These are phyloP conservation scores for Aspergillus sp. DNA, from an alignment of 2,329 filamentous ascomycete genomes.

Conservation along the genomic window DNA sequence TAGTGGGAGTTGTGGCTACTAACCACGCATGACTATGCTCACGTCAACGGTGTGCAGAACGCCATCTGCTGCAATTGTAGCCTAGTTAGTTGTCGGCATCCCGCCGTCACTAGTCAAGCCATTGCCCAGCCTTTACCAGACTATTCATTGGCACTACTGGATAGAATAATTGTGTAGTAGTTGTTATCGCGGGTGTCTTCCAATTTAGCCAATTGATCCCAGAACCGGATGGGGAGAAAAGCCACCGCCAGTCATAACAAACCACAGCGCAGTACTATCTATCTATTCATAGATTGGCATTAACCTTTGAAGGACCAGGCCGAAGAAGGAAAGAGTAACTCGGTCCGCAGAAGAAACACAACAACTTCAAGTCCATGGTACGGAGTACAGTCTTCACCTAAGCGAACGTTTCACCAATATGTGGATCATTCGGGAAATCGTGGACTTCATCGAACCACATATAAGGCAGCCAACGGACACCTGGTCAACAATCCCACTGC, in stretches of 20 bases:
- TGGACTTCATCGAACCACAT: too few species aligned
- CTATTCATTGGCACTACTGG: background rate
- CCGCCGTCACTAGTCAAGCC: constrained; percentile 7
- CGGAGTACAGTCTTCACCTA: background rate
- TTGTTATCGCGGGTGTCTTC: background rate
- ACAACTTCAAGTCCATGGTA: background rate
- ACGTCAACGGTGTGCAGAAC: constrained; percentile 6
- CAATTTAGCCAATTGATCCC: background rate
- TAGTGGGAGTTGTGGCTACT: background rate
- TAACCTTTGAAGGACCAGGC: too few species aligned
- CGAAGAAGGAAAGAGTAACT: background rate
- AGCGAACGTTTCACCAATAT: background rate
- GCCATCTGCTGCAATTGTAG: background rate
- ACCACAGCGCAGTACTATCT: too few species aligned
- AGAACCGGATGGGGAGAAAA: too few species aligned
- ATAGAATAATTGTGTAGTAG: background rate
- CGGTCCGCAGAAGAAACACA: background rate
- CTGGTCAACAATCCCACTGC: background rate
- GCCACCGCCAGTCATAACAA: background rate
- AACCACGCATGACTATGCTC: background rate
- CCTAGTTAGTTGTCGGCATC: constrained; percentile 2
- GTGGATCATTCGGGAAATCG: constrained; percentile 8
- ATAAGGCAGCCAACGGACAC: too few species aligned
- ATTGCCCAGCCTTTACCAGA: background rate
- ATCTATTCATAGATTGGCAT: too few species aligned